Evolutionary conservation across 1,284 basidiomycete species (phyloP), one percentile per base, ranked within the genome.

Genomic region (Moniliophthora roreri): DNA sequence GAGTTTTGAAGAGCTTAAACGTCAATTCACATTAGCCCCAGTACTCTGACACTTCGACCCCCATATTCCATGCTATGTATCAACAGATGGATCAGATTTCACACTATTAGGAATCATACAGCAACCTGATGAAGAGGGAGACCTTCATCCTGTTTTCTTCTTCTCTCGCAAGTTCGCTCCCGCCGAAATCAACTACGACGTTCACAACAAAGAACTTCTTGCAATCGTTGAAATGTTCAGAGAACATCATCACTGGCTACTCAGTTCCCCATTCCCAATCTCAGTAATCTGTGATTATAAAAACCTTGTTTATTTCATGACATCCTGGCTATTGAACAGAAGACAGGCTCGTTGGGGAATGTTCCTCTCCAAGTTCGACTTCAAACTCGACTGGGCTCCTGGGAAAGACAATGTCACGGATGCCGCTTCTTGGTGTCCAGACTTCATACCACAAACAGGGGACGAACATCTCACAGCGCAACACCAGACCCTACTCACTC

Each of bases 51-150:
- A 53, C 16, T 53, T 53, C 36, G 44, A 60, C 42, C 57, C 60
- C 1, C 51, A 58, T 53, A 2, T 76, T 73, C 63, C 60, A 74
- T 11, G 71, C n/a, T n/a, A n/a, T 72, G 32, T 64, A 62, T 20
- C 51, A 4, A 59, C 57, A 4, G 60, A 61, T 26, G 51, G 57
- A 4, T 57, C 57, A n/a, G n/a, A n/a, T n/a, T n/a, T n/a, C n/a
- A n/a, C n/a, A n/a, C n/a, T n/a, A n/a, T n/a, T n/a, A n/a, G n/a
- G n/a, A n/a, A n/a, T n/a, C n/a, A n/a, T n/a, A n/a, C n/a, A n/a
- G n/a, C n/a, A n/a, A n/a, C n/a, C n/a, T n/a, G n/a, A n/a, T n/a
- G n/a, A n/a, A n/a, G n/a, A n/a, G n/a, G n/a, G n/a, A n/a, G n/a
- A n/a, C n/a, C n/a, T n/a, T n/a, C n/a, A n/a, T n/a, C n/a, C n/a